Evolutionary conservation across 805 yeast genomes (phyloP), one percentile per base, ranked within the genome.

Genomic region (Starmerella vitae): DNA sequence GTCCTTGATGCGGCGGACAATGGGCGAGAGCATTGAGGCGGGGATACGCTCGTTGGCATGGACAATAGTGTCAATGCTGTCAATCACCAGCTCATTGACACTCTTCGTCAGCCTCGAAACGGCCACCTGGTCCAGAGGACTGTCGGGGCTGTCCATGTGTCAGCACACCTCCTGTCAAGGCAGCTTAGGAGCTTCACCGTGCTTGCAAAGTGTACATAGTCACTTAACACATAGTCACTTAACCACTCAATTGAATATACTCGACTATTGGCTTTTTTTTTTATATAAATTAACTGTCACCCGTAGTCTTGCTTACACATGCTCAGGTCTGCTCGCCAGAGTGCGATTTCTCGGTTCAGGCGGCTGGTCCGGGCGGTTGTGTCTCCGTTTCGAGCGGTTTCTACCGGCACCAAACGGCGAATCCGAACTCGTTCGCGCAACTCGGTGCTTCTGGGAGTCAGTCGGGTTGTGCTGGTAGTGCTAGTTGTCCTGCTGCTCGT

Each of bases 1-100:
- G 15, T 39, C 43, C 31, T 44, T 43, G 22, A 66, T 59, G 37
- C 55, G 58, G 19, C 58, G 55, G 5, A 65, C 61, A 24, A 71
- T 52, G 2, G 77, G 77, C 49, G 65, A 63, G 28, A 71, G 61
- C 19, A 71, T 51, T 2, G 68, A 57, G 13, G 68, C 46, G 37
- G 69, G 62, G 14, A 68, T 62, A 51, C 71, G 75, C 51, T 70
- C 75, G 42, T 71, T 74, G 43, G 68, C 67, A 41, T 65, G 68
- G 45, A 72, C 56, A 39, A 68, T 61, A 20, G 68, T 52, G 30
- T 58, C 64, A 14, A 72, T 68, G 34, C 61, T 55, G 25, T 57
- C 59, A 44, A 61, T 63, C 14, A 72, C 53, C 10, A 65, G 55
- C 34, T 62, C 67, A 45, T 70, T 69, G 36, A 67, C 52, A 33